These are phyloP conservation scores for Tribonema minus DNA, from an alignment of 108 stramenopile species.

Conservation along the genomic window DNA sequence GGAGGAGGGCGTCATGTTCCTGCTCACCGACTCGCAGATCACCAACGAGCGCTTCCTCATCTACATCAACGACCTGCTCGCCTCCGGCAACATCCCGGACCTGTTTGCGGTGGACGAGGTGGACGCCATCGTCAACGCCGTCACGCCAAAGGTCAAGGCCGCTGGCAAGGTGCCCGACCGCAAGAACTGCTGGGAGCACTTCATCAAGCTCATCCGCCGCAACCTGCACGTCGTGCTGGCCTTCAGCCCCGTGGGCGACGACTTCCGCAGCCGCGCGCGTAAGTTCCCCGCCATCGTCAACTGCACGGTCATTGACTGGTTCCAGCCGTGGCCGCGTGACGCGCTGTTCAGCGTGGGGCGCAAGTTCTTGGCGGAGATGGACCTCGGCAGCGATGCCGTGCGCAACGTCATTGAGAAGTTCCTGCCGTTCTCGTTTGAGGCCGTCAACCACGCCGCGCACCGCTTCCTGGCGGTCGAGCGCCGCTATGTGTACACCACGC, in stretches of 20 bases:
- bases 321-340: slow-evolving; percentile 69
- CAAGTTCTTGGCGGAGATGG: slow-evolving; percentile 51
- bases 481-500: slow-evolving; percentile 68
- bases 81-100: slow-evolving; percentile 68
- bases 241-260: slow-evolving; percentile 69
- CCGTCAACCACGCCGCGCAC: slow-evolving; percentile 63
- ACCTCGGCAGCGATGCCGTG: slow-evolving; percentile 43
- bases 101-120: slow-evolving; percentile 69
- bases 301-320: slow-evolving; percentile 72
- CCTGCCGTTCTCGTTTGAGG: slow-evolving; percentile 67
- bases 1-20: slow-evolving; percentile 70
- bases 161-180: slow-evolving; percentile 60
- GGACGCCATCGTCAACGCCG: slow-evolving; percentile 63
- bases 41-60: slow-evolving; percentile 74
- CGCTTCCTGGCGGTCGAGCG: slow-evolving; percentile 58
- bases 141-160: slow-evolving; percentile 64
- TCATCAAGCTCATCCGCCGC: slow-evolving; percentile 62
- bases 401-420: slow-evolving; percentile 67
- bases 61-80: slow-evolving; percentile 69
- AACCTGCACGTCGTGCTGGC: slow-evolving; percentile 72
- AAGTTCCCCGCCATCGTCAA: slow-evolving; percentile 68
- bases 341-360: slow-evolving; percentile 64
- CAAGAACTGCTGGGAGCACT: slow-evolving; percentile 72
- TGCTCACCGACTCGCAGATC: slow-evolving; percentile 71
- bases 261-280: slow-evolving; percentile 58